Conservation (phyloP, 495 filamentous ascomycete genomes). For the Xylaria sp. region DNA sequence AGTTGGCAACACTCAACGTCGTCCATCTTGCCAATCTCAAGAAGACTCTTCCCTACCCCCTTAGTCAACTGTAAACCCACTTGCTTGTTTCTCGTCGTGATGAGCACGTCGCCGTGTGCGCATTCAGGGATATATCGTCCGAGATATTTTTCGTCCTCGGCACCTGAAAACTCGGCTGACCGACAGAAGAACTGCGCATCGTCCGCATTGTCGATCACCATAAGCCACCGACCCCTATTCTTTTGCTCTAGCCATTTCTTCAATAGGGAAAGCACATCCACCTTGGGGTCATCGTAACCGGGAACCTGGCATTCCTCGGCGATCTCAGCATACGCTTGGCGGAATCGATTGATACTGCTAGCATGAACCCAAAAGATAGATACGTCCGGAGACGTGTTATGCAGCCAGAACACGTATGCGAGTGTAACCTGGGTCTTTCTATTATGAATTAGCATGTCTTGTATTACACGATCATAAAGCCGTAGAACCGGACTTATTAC, state of each 20-base stretch:
- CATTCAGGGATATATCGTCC: slow-evolving; percentile 46
- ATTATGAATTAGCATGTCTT: slow-evolving; percentile 24
- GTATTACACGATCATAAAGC: too few relatives aligned
- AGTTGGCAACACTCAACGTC: slow-evolving; percentile 35
- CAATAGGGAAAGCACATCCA: slow-evolving; percentile 45
- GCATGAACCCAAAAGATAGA: slow-evolving; percentile 58
- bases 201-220: slow-evolving; percentile 63
- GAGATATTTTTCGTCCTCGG: slow-evolving; percentile 24
- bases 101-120: slow-evolving; percentile 44
- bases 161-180: neutral
- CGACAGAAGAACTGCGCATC: slow-evolving; percentile 48
- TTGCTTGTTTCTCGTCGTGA: slow-evolving; percentile 50
- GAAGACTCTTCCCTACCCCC: slow-evolving; percentile 18
- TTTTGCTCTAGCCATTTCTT: slow-evolving; percentile 47
- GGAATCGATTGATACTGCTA: slow-evolving; percentile 45
- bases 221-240: slow-evolving; percentile 50
- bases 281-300: slow-evolving; percentile 40
- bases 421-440: slow-evolving; percentile 64
- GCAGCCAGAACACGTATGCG: slow-evolving; percentile 51
- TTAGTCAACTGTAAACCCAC: slow-evolving; percentile 25
- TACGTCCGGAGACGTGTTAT: slow-evolving; percentile 39
- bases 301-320: slow-evolving; percentile 42
- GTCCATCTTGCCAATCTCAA: slow-evolving; percentile 46
- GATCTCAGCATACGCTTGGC: slow-evolving; percentile 50
- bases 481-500: slow-evolving; percentile 31